A percentile compares a stretch with the other conserved stretches of the same genome.
These are phyloP conservation scores for Cadophora luteo-olivacea DNA, from an alignment of 2,329 filamentous ascomycete species.

Conservation along the genomic window DNA sequence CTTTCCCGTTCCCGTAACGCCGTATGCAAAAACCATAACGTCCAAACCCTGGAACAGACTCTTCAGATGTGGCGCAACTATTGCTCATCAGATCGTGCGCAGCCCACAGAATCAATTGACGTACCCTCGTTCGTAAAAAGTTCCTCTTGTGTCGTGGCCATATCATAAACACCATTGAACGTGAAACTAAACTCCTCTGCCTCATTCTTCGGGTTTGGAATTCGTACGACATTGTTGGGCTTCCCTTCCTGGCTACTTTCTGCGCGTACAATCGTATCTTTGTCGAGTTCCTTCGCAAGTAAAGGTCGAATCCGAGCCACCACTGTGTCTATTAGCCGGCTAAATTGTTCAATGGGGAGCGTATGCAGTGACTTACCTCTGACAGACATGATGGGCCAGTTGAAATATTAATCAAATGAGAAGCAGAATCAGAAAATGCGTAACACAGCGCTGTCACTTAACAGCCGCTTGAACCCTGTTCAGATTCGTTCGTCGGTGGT, in stretches of 20 bases:
- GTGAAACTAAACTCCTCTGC: conserved; percentile 91
- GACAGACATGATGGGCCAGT: conserved; percentile 37
- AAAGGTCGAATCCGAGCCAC: conserved; percentile 91
- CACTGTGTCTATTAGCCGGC: conserved; percentile 71
- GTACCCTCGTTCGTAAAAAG: conserved; percentile 89
- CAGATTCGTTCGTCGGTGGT: conserved; percentile 3
- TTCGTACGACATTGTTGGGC: conserved; percentile 75
- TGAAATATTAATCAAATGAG: conserved; percentile 18
- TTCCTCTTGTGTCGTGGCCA: conserved; percentile 79
- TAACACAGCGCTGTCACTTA: conserved; percentile 9
- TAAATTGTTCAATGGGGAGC: conserved; percentile 1
- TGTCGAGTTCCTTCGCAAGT: conserved; percentile 82
- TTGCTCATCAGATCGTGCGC: conserved; percentile 25
- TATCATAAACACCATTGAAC: conserved; percentile 92
- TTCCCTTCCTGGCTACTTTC: conserved; percentile 67
- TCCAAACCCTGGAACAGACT: conserved; percentile 90
- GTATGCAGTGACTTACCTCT: conserved; percentile 37
- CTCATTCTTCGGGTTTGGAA: conserved; percentile 93
- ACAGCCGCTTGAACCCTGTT: conserved; percentile 33
- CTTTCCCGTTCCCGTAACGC: conserved; percentile 91
- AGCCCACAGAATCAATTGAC: conserved; percentile 33
- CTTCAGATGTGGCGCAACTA: conserved; percentile 89
- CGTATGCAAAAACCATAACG: conserved; percentile 90
- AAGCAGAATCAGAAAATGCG: conserved; percentile 26
- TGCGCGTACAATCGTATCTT: conserved; percentile 82